Evolutionary conservation across 148 eudicot species (phyloP).

Genomic region (Diospyros lotus): DNA sequence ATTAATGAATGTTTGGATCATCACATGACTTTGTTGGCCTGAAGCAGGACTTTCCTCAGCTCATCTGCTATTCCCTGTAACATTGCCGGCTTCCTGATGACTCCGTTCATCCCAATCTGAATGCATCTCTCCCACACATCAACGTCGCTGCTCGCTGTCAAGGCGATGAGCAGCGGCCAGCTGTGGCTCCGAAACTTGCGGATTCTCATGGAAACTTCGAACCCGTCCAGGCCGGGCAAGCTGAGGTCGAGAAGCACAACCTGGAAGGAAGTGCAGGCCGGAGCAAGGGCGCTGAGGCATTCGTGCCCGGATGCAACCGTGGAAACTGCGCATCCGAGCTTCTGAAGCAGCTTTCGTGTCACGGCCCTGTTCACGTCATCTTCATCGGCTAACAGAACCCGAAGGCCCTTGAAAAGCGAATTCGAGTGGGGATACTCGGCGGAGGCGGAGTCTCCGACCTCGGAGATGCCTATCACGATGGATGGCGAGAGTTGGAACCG

Average conservation of each 20-base stretch:
- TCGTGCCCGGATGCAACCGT: constrained; percentile 67
- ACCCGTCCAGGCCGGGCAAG: constrained; percentile 58
- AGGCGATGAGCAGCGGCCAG: constrained; percentile 70
- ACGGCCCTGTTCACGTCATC: constrained; percentile 71
- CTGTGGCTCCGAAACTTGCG: constrained; percentile 57
- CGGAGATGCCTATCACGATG: constrained; percentile 36
- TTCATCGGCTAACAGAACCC: constrained; percentile 69
- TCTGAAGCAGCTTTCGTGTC: constrained; percentile 58
- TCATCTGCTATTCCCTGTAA: constrained; percentile 57
- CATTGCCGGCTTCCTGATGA: constrained; percentile 57
- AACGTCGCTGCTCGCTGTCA: constrained; percentile 42
- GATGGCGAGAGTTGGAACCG: constrained; percentile 61
- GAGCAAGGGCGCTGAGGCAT: constrained; percentile 51
- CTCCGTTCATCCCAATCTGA: constrained; percentile 62
- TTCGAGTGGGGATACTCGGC: constrained; percentile 28
- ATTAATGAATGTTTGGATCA: background rate
- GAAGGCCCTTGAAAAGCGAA: constrained; percentile 54
- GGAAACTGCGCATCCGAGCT: constrained; percentile 61
- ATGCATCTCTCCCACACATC: constrained; percentile 42
- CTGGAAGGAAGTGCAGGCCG: constrained; percentile 36
- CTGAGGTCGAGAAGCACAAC: constrained; percentile 66
- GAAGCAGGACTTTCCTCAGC: constrained; percentile 49
- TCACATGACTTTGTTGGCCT: constrained; percentile 25
- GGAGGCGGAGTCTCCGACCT: constrained; percentile 48
- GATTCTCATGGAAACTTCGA: constrained; percentile 52